These are phyloP conservation scores for Cutaneotrichosporon spelunceum DNA, from an alignment of 1,284 basidiomycete species.

Conservation along the genomic window DNA sequence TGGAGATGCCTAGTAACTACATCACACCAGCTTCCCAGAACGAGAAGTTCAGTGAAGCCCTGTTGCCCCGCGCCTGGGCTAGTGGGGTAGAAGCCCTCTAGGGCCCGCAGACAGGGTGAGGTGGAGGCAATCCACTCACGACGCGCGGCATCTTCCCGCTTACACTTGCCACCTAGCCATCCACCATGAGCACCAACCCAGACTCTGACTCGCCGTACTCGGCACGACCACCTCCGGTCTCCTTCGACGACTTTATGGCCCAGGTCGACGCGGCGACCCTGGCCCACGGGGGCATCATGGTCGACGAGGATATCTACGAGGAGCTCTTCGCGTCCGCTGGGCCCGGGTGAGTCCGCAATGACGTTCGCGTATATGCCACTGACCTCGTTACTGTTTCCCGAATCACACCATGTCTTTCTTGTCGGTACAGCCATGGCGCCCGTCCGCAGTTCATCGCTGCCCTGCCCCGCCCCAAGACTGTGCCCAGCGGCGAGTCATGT, in stretches of 20 bases:
- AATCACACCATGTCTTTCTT: neutral
- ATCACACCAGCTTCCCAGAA: no score
- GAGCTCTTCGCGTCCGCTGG: conserved; percentile 22
- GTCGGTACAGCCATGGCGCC: conserved; percentile 14
- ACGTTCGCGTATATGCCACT: no score
- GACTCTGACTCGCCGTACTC: conserved; percentile 10
- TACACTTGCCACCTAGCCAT: neutral
- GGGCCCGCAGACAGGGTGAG: neutral
- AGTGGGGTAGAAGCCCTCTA: no score
- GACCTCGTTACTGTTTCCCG: neutral
- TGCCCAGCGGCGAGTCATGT: conserved; percentile 12
- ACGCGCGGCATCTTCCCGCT: neutral
- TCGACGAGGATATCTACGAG: conserved; percentile 27
- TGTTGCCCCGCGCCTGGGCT: no score
- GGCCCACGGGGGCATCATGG: conserved; percentile 16
- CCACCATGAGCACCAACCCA: neutral
- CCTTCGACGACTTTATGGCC: conserved; percentile 22
- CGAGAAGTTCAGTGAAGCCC: no score
- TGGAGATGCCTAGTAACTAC: no score
- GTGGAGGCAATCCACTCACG: neutral
- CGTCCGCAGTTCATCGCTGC: conserved; percentile 19
- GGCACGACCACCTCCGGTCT: conserved; percentile 11
- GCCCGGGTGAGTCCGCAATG: conserved; percentile 17
- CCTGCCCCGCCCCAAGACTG: conserved; percentile 14
- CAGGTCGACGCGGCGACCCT: conserved; percentile 10